Percentiles rank a stretch among this genome's conserved stretches.
Evolutionary conservation across 2,329 filamentous ascomycete species (phyloP).

Genomic region (Drechslera avenae): DNA sequence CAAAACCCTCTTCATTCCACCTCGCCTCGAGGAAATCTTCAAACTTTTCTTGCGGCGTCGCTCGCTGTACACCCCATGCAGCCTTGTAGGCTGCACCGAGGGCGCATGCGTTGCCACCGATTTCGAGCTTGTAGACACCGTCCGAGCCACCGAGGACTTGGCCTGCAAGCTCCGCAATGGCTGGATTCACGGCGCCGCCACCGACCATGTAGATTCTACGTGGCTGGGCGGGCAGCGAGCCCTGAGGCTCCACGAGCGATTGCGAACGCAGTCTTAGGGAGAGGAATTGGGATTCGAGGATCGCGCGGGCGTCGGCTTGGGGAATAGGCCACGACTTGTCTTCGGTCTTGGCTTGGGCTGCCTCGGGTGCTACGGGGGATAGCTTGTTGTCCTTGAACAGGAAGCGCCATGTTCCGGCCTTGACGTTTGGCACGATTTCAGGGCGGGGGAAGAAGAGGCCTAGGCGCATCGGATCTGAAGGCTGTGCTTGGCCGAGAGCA

Average conservation of each 20-base stretch:
- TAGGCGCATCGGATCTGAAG: constrained; percentile 70
- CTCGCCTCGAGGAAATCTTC: constrained; percentile 82
- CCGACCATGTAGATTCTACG: constrained; percentile 92
- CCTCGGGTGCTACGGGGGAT: constrained; percentile 48
- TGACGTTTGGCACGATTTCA: constrained; percentile 93
- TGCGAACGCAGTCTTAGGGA: constrained; percentile 86
- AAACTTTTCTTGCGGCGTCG: constrained; percentile 69
- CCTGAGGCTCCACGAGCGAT: constrained; percentile 67
- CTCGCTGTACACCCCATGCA: constrained; percentile 83
- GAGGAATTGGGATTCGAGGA: constrained; percentile 93
- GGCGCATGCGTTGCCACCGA: constrained; percentile 93
- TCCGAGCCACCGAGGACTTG: constrained; percentile 88
- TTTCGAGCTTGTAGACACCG: constrained; percentile 90
- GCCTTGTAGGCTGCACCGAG: constrained; percentile 95
- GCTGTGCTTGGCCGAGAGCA: constrained; percentile 65
- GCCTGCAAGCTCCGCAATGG: constrained; percentile 82
- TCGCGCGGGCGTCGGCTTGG: constrained; percentile 75
- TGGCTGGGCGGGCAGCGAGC: constrained; percentile 76
- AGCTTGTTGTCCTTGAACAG: constrained; percentile 60
- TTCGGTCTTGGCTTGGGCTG: constrained; percentile 50
- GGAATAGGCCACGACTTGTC: constrained; percentile 57
- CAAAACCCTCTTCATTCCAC: constrained; percentile 84
- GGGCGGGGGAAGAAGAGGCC: constrained; percentile 95
- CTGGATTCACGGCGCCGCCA: constrained; percentile 85
- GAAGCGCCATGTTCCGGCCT: constrained; percentile 85